Conservation (phyloP, 108 stramenopile genomes). For the Skeletonema marinoi region DNA sequence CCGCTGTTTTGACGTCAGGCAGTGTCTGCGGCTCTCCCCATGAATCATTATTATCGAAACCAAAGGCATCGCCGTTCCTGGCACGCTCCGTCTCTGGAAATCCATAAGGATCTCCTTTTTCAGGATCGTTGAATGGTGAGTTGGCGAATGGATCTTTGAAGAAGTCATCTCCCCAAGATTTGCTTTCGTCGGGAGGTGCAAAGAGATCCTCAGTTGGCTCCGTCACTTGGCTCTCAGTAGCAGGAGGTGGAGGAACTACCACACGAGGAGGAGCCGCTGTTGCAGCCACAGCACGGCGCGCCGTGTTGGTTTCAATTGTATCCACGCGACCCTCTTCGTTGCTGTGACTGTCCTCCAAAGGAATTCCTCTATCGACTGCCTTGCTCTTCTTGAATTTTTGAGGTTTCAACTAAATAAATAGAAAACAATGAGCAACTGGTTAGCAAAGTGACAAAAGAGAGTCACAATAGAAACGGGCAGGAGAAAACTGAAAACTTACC, state of each 20-base stretch:
- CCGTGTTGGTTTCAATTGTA: neutral
- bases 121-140: slow-evolving; percentile 20
- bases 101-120: slow-evolving; percentile 29
- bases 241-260: neutral
- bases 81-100: slow-evolving; percentile 16
- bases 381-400: neutral
- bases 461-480: neutral
- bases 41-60: neutral
- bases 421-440: too few species aligned
- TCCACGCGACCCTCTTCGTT: neutral
- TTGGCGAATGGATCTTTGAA: slow-evolving; percentile 35
- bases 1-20: neutral
- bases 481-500: neutral
- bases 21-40: neutral
- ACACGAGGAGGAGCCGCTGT: neutral
- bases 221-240: neutral
- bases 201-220: neutral
- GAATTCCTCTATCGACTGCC: neutral
- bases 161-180: slow-evolving; percentile 24
- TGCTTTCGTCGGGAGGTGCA: neutral
- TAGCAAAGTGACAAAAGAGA: neutral
- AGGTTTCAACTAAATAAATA: neutral
- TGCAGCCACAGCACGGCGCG: neutral
- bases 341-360: neutral
- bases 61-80: neutral